Evolutionary conservation across 441 rosid genomes (phyloP).

Genomic region (Euphorbia corollata): DNA sequence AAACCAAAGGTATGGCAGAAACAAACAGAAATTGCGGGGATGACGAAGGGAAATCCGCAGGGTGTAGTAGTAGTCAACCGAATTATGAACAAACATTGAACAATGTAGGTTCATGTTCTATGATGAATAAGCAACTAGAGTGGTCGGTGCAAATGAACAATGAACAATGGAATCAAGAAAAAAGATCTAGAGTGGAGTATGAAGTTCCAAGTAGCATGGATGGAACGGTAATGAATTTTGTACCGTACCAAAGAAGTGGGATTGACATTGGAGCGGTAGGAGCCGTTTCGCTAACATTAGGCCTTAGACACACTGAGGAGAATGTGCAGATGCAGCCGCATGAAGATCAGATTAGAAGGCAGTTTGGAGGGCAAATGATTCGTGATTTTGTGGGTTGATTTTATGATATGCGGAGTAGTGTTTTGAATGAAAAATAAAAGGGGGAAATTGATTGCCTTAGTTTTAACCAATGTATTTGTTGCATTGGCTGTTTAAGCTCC

Average conservation of each 20-base stretch:
- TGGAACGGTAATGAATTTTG: conserved; percentile 34
- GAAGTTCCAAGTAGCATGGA: conserved; percentile 31
- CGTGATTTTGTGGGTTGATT: conserved; percentile 47
- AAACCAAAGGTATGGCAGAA: conserved; percentile 41
- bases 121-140: conserved; percentile 25
- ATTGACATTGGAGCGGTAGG: conserved; percentile 36
- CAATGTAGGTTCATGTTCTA: conserved; percentile 17
- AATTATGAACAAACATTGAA: conserved; percentile 20
- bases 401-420: background rate
- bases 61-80: conserved; percentile 18
- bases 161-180: conserved; percentile 39
- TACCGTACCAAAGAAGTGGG: conserved; percentile 36
- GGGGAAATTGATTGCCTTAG: background rate
- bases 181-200: conserved; percentile 35
- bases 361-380: conserved; percentile 43
- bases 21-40: conserved; percentile 20
- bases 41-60: conserved; percentile 23
- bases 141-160: conserved; percentile 15
- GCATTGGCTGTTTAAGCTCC: conserved; percentile 10
- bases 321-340: conserved; percentile 31
- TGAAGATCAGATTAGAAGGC: conserved; percentile 34
- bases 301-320: conserved; percentile 47
- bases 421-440: background rate
- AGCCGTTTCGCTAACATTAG: conserved; percentile 52
- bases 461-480: conserved; percentile 7